phyloP scores from a whole-genome alignment of 768 basidiomycete genomes.

The Pluteus cervinus region DNA sequence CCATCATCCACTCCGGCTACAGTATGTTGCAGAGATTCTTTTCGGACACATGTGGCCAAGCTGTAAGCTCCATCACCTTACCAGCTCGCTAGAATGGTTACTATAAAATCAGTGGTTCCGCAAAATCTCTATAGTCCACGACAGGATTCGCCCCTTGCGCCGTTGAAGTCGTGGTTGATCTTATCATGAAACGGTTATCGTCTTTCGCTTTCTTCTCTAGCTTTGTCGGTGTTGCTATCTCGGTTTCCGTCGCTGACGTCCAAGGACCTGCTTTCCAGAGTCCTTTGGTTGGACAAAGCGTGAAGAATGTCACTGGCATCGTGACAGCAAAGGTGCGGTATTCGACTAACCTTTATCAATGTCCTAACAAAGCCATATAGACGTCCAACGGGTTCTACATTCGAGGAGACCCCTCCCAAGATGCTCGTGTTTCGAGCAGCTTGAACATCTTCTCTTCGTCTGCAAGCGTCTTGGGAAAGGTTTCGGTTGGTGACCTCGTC shows the following conservation, averaged over 20 bases:
- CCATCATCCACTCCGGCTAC: too few relatives aligned
- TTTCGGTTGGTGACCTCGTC: slow-evolving; percentile 42
- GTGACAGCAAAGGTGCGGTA: slow-evolving; percentile 45
- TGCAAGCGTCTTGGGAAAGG: slow-evolving; percentile 26
- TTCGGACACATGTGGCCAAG: too few relatives aligned
- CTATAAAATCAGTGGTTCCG: too few relatives aligned
- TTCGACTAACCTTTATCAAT: neutral
- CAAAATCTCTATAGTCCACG: too few relatives aligned
- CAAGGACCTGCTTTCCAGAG: slow-evolving; percentile 44
- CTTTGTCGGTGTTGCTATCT: slow-evolving; percentile 21
- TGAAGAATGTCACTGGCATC: slow-evolving; percentile 41
- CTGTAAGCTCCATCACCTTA: too few relatives aligned
- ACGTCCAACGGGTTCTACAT: slow-evolving; percentile 44
- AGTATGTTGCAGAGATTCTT: too few relatives aligned
- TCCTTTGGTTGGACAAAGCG: slow-evolving; percentile 36
- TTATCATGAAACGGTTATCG: slow-evolving; percentile 24
- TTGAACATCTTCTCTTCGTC: slow-evolving; percentile 42
- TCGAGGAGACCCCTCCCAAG: slow-evolving; percentile 33
- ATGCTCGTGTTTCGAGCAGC: slow-evolving; percentile 45
- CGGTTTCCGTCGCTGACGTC: slow-evolving; percentile 42
- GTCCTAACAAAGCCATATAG: slow-evolving; percentile 18
- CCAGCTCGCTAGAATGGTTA: too few relatives aligned
- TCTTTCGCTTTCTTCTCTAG: slow-evolving; percentile 22
- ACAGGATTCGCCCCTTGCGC: too few relatives aligned
- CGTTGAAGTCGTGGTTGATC: too few relatives aligned